These are phyloP conservation scores for Hortiboletus campestris DNA, from an alignment of 768 basidiomycete species.

Conservation along the genomic window DNA sequence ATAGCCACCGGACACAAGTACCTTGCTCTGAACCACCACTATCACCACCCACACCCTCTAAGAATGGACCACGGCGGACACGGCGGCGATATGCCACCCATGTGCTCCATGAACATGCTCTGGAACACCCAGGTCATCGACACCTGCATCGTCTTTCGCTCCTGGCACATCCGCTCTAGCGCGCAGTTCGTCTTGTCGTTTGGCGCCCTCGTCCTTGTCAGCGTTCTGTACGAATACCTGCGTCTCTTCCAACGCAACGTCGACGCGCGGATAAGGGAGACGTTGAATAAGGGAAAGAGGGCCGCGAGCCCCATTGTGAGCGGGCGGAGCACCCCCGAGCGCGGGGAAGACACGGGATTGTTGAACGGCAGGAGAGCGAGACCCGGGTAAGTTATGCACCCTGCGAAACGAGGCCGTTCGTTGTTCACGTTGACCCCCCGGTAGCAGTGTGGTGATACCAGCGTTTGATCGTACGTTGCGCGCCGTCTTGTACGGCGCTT, in stretches of 20 bases:
- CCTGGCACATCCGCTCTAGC: slow-evolving; percentile 69
- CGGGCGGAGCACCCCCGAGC: slow-evolving; percentile 41
- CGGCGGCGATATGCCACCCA: slow-evolving; percentile 44
- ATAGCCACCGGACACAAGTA: slow-evolving; percentile 2
- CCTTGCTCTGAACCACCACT: background rate
- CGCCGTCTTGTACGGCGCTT: slow-evolving; percentile 69
- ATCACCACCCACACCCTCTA: background rate
- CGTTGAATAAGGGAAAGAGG: slow-evolving; percentile 48
- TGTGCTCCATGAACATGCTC: slow-evolving; percentile 80
- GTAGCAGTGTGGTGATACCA: slow-evolving; percentile 1
- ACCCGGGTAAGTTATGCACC: slow-evolving; percentile 37
- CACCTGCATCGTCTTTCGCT: slow-evolving; percentile 77
- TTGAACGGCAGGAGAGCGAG: slow-evolving; percentile 46
- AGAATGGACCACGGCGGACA: slow-evolving; percentile 47
- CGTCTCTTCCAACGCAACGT: slow-evolving; percentile 58
- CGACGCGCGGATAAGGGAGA: slow-evolving; percentile 56
- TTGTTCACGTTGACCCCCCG: no score
- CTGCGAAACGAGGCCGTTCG: background rate
- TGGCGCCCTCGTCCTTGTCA: slow-evolving; percentile 60
- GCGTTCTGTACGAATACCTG: slow-evolving; percentile 80
- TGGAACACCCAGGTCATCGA: slow-evolving; percentile 81
- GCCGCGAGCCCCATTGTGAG: slow-evolving; percentile 38
- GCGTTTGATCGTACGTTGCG: slow-evolving; percentile 49
- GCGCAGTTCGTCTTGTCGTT: slow-evolving; percentile 63
- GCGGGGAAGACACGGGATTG: slow-evolving; percentile 52